A percentile compares a stretch with the other conserved stretches of the same genome.
phyloP scores from a whole-genome alignment of 441 rosid species.

The Erodium texanum region DNA sequence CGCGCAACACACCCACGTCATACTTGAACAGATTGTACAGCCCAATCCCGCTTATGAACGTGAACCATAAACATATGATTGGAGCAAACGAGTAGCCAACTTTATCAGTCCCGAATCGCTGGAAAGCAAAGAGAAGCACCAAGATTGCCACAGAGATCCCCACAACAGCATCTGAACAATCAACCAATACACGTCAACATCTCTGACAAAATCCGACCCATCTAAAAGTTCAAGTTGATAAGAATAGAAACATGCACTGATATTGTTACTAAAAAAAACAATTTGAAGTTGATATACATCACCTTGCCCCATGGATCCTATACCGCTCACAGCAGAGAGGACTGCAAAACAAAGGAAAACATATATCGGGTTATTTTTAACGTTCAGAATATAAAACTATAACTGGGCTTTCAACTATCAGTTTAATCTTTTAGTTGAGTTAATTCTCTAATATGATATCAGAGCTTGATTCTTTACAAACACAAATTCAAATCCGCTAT shows the following conservation, averaged over 20 bases:
- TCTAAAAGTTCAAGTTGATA: too few relatives aligned
- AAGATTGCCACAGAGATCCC: constrained; percentile 57
- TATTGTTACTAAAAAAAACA: too few relatives aligned
- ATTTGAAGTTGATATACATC: not conserved
- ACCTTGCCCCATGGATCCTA: constrained; percentile 48
- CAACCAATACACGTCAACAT: too few relatives aligned
- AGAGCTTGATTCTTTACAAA: too few relatives aligned
- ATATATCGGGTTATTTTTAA: too few relatives aligned
- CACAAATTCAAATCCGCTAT: too few relatives aligned
- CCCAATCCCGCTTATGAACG: constrained; percentile 46
- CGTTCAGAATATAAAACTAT: too few relatives aligned
- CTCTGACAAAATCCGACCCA: not conserved
- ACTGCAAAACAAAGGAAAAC: constrained; percentile 25
- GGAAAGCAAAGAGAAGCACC: constrained; percentile 38
- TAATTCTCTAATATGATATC: too few relatives aligned
- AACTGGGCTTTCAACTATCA: too few relatives aligned
- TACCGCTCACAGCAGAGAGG: constrained; percentile 66
- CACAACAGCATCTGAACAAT: constrained; percentile 39
- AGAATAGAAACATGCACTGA: too few relatives aligned
- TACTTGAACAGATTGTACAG: constrained; percentile 52
- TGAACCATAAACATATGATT: constrained; percentile 48
- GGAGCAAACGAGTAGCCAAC: constrained; percentile 66
- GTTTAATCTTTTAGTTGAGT: too few relatives aligned
- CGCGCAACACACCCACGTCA: constrained; percentile 49
- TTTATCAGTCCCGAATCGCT: constrained; percentile 62